Conservation (phyloP, 257 asterid species). For the Penstemon barbatus region DNA sequence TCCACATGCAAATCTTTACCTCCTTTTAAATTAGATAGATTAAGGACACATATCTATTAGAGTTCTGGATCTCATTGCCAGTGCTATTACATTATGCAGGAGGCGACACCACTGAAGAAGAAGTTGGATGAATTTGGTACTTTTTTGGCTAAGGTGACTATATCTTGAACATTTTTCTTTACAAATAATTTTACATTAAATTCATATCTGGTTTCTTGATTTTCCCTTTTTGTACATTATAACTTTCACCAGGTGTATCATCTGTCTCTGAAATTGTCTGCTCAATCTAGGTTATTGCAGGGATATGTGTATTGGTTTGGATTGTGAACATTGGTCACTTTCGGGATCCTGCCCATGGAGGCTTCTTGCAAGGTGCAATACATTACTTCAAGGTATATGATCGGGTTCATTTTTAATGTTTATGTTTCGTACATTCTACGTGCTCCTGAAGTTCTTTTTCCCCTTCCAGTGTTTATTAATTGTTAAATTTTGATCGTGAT, state of each 20-base stretch:
- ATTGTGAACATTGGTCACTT: conserved; percentile 96
- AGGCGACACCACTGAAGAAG: conserved; percentile 92
- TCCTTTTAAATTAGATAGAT: not conserved
- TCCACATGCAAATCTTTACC: not conserved
- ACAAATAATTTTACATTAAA: conserved; percentile 22
- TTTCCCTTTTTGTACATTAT: conserved; percentile 25
- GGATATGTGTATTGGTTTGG: conserved; percentile 96
- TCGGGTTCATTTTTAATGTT: conserved; percentile 3
- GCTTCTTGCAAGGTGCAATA: conserved; percentile 89
- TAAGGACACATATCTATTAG: conserved; percentile 21
- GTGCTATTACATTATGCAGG: conserved; percentile 56
- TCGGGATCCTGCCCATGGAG: conserved; percentile 97
- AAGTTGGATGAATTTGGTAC: conserved; percentile 97
- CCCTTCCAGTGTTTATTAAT: not conserved
- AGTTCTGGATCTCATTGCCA: conserved; percentile 16
- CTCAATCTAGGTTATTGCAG: conserved; percentile 89
- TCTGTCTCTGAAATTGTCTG: conserved; percentile 34
- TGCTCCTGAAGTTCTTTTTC: not conserved
- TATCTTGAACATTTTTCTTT: conserved; percentile 19
- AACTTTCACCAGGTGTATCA: conserved; percentile 20
- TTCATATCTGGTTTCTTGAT: conserved; percentile 15
- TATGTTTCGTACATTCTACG: not conserved
- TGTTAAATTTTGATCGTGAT: conserved; percentile 15
- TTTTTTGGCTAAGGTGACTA: conserved; percentile 87
- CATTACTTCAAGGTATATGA: conserved; percentile 89